A percentile compares a stretch with the other conserved stretches of the same genome.
phyloP scores from a whole-genome alignment of 805 yeast genomes.

The Isabelozyma gotoi region DNA sequence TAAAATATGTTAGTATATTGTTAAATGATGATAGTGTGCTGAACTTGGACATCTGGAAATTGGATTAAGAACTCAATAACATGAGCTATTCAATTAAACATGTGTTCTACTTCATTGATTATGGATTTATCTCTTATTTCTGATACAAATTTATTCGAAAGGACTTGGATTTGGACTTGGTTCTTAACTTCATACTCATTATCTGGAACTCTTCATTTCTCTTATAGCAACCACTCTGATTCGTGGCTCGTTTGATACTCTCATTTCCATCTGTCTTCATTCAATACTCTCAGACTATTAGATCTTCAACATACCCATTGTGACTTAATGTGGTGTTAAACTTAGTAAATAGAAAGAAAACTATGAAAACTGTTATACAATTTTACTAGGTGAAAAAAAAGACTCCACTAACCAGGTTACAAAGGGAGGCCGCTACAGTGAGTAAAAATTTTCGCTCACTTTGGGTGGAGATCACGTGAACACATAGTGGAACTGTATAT shows the following conservation, averaged over 20 bases:
- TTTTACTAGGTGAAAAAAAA: neutral
- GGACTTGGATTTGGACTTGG: too few species aligned
- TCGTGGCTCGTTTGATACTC: neutral
- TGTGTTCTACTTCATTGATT: too few species aligned
- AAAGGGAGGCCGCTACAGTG: neutral
- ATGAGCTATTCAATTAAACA: too few species aligned
- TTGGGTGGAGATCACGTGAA: neutral
- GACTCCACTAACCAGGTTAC: neutral
- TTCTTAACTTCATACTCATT: too few species aligned
- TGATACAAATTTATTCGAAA: too few species aligned
- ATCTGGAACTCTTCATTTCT: too few species aligned
- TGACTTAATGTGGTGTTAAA: constrained; percentile 11
- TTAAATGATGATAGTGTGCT: neutral
- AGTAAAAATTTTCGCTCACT: neutral
- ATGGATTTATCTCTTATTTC: too few species aligned
- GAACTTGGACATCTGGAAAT: neutral
- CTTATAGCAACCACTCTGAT: too few species aligned
- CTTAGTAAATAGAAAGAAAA: neutral
- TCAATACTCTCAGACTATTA: neutral
- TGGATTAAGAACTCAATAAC: too few species aligned
- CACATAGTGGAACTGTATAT: neutral
- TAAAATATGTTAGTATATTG: constrained; percentile 21
- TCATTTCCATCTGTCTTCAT: neutral
- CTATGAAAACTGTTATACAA: neutral
- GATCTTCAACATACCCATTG: constrained; percentile 20